phyloP scores from a whole-genome alignment of 208 protist genomes.

The Balamuthia mandrillaris region DNA sequence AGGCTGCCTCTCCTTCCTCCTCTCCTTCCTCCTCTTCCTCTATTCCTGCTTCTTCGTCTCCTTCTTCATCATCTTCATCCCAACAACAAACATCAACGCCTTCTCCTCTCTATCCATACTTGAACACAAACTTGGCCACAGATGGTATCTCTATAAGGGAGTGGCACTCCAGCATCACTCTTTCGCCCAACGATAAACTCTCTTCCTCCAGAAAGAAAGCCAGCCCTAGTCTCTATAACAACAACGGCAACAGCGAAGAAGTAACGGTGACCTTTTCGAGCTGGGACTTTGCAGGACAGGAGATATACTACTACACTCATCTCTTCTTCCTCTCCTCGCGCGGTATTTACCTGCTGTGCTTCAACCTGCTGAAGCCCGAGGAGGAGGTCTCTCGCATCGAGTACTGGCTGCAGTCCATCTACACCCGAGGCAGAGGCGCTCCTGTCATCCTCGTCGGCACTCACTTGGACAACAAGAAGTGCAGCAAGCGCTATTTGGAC shows the following conservation, averaged over 20 bases:
- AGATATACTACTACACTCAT: conserved; percentile 35
- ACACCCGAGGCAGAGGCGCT: not conserved
- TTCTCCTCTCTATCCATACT: no score
- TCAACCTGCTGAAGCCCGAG: not conserved
- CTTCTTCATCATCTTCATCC: no score
- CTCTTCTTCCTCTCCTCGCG: conserved; percentile 4
- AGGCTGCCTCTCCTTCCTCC: no score
- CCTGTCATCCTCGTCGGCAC: not conserved
- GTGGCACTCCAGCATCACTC: not conserved
- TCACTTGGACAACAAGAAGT: not conserved
- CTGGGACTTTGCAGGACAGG: conserved; percentile 31
- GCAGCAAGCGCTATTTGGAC: no score
- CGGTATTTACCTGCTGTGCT: not conserved
- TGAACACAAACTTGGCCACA: conserved; percentile 14
- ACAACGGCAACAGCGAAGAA: not conserved
- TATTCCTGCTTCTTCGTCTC: no score
- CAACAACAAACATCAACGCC: no score
- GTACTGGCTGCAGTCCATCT: not conserved
- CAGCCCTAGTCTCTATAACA: not conserved
- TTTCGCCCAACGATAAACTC: not conserved
- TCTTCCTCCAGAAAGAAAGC: not conserved
- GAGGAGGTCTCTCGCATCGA: no score
- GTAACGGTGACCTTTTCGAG: conserved; percentile 31
- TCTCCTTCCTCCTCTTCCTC: no score
- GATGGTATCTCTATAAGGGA: conserved; percentile 5